Base-by-base conservation (phyloP, 345 rosid genomes). In the Anacardium occidentale region DNA sequence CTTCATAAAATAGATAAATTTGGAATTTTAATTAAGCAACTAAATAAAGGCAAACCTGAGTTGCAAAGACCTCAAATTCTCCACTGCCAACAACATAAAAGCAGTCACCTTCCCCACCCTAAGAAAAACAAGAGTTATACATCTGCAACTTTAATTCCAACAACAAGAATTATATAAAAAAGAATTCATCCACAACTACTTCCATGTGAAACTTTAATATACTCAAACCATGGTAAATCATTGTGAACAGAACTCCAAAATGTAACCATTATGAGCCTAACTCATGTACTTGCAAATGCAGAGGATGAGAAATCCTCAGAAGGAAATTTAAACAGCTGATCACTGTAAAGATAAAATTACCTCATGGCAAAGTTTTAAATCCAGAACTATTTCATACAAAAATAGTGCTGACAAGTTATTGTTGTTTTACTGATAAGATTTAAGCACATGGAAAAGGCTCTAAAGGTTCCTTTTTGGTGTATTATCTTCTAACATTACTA, bases 81-180 rank as follows among this genome's bases (percentile, higher is more conserved):
- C 99, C 99, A 81, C 89, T 87, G 74, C 98, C 98, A 63, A 95
- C 99, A 69, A 95, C 92, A 76, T 92, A 95, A 83, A 95, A 95
- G 83, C 97, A 92, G 78, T 95, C 99, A 61, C 99, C 99, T 81
- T 92, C 99, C 69, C 98, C 96, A 79, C 99, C 99, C 99, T 95
- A 88, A 79, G 77, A 78, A 73, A 77, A 47, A 58, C 65, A 65
- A 57, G 71, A 26, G 58, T 29, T 53, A 65, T 14, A 64, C 18
- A 66, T 76, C 64, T 62, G 58, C 10, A 10, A 64, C 26, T 47
- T 50, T 21, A 20, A 45, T 20, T 64, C 48, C 54, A 59, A 75
- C 56, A 71, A 26, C 15, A 37, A 71, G 54, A 51, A 66, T 17
- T 52, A 42, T 58, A 53, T 62, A 59, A 29, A 71, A 45, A 6